Evolutionary conservation across 1,284 basidiomycete species (phyloP).

Genomic region (Ceratobasidium sp.): DNA sequence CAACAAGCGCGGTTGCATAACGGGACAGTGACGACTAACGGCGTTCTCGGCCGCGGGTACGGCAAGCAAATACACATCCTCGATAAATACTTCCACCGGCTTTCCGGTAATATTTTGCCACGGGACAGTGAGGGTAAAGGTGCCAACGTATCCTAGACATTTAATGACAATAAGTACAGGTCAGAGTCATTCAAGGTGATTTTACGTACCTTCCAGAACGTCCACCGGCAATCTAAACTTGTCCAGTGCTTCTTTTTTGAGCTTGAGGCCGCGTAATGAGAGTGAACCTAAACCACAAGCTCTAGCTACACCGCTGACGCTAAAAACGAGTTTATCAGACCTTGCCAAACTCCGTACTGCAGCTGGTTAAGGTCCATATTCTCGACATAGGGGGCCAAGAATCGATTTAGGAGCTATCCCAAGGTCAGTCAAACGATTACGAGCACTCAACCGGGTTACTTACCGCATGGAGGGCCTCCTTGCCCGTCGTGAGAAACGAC

Average conservation of each 20-base stretch:
- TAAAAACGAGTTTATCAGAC: slow-evolving; percentile 57
- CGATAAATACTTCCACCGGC: slow-evolving; percentile 91
- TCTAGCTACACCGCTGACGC: slow-evolving; percentile 25
- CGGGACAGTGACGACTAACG: slow-evolving; percentile 47
- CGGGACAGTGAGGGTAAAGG: slow-evolving; percentile 91
- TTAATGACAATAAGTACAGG: slow-evolving; percentile 11
- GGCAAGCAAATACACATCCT: slow-evolving; percentile 96
- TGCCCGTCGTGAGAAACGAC: slow-evolving; percentile 76
- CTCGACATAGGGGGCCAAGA: slow-evolving; percentile 95
- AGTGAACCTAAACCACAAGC: slow-evolving; percentile 71
- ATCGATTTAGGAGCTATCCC: slow-evolving; percentile 84
- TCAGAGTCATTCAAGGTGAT: slow-evolving; percentile 17
- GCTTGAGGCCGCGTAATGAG: slow-evolving; percentile 80
- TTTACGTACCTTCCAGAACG: slow-evolving; percentile 83
- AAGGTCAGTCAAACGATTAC: slow-evolving; percentile 1
- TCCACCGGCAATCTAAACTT: slow-evolving; percentile 97
- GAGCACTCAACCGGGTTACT: not conserved
- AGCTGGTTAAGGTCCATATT: slow-evolving; percentile 96
- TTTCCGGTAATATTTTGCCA: slow-evolving; percentile 95
- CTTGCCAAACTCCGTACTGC: slow-evolving; percentile 94
- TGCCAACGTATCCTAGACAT: slow-evolving; percentile 86
- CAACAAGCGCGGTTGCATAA: not conserved
- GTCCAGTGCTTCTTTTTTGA: slow-evolving; percentile 96
- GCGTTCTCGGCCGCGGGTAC: slow-evolving; percentile 79
- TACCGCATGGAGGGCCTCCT: slow-evolving; percentile 80